Evolutionary conservation across 164 flowering plant species (phyloP), one percentile per base, ranked within the genome.

Genomic region (Saururus chinensis): DNA sequence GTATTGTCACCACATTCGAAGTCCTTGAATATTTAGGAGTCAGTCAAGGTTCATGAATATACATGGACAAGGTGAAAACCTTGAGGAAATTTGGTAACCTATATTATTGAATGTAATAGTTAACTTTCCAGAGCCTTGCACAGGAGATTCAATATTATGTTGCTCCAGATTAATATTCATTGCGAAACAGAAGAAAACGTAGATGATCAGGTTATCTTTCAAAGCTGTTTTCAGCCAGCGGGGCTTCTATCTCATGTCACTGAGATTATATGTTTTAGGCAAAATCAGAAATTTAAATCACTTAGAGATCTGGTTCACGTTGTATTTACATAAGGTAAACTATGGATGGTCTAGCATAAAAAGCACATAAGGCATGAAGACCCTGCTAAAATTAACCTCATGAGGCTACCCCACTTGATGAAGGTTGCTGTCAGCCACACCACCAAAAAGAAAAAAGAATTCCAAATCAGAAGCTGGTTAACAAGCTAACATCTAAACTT

Each of bases 341-440:
- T 45, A 45, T 17, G 14, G 49, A 45, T 45, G 49, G 14, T 45
- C 49, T 45, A 45, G 49, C 49, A 45, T 17, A 45, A 45, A 41
- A 41, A 41, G 45, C 11, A 41, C 45, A 41, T 0, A 19, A 23
- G 23, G 14, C 20, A 12, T 41, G 9, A 13, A 19, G 10, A n/a
- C 41, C 20, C 22, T 12, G 49, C 17, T 12, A 45, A 17, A 45
- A 45, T 5, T 53, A 57, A 41, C 13, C 30, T 22, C 51, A 52
- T 14, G n/a, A 63, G 66, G 59, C 59, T 53, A 56, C 66, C 48
- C 30, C 67, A 40, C 19, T 24, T n/a, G 19, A 25, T 37, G 42
- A 19, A 53, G 26, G 59, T 30, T 57, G 49, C 67, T 64, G 61
- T 64, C n/a, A 42, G 59, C 22, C 66, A 64, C 53, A 54, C 57